Percentiles rank a stretch among this genome's conserved stretches.
These are phyloP conservation scores for Paecilomyces sp. DNA, from an alignment of 2,329 filamentous ascomycete genomes.

Conservation along the genomic window DNA sequence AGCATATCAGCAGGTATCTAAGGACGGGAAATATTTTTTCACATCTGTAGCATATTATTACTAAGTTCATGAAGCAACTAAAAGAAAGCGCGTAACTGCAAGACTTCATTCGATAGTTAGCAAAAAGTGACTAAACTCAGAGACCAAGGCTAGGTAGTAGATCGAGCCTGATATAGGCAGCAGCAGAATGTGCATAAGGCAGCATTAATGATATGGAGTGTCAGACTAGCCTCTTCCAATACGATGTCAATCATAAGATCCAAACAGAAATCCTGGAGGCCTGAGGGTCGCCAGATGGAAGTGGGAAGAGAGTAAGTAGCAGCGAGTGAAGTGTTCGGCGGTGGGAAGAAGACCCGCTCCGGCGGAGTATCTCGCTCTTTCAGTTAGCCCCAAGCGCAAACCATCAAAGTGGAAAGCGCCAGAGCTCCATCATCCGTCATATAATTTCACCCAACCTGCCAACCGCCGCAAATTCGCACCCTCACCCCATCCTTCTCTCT, in stretches of 20 bases:
- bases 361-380: conserved; percentile 2
- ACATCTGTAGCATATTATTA: neutral
- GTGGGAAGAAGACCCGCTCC: conserved; percentile 17
- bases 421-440: conserved; percentile 5
- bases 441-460: conserved; percentile 12
- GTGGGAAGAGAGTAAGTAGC: neutral
- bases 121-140: neutral
- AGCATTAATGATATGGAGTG: too few relatives aligned
- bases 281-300: too few relatives aligned
- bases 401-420: conserved; percentile 9
- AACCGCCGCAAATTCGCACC: conserved; percentile 2
- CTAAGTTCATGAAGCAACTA: neutral
- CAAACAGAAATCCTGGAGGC: too few relatives aligned
- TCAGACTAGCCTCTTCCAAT: too few relatives aligned
- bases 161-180: neutral
- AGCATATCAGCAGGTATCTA: too few relatives aligned
- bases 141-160: neutral
- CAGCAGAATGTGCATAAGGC: too few relatives aligned
- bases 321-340: conserved; percentile 4
- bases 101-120: neutral
- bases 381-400: conserved; percentile 7
- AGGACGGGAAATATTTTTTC: too few relatives aligned
- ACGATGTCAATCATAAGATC: too few relatives aligned
- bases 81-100: neutral
- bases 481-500: conserved; percentile 2